Base-by-base conservation (phyloP, 1,139 yeast species). In the Zygoascus sp. region DNA sequence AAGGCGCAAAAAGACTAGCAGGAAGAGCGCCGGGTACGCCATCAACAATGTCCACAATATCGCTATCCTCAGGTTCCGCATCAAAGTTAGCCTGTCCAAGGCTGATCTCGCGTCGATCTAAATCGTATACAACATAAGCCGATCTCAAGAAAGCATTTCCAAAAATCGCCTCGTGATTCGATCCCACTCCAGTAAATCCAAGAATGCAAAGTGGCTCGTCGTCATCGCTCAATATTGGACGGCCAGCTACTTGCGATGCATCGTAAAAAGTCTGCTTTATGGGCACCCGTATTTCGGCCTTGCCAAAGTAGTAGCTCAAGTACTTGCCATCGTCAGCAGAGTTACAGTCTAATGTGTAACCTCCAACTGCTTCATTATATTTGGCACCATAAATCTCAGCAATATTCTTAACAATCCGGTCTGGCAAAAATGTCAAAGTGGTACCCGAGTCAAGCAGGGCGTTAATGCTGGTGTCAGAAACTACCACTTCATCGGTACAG, bases 141-240 rank as follows among this genome's bases (percentile, higher is more conserved):
- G 77, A 72, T 50, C 88, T 74, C 57, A 89, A 68, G 65, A 88
- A 80, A 23, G 81, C 76, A 63, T 85, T 95, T 34, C 96, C 96
- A n/a, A 87, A 62, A 27, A 55, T 54, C 35, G 41, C 41, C 11
- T 20, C 28, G 13, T 36, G 25, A 13, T 36, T 19, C 9, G 27
- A 13, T 16, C 36, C 40, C 28, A 53, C 52, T 5, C 62, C 53
- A 15, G 38, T 43, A 32, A 54, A 50, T 3, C 57, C 58, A n/a
- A 53, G 47, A 19, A 48, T 40, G 44, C 56, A 54, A 32, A 53
- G 45, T 8, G 38, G 45, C 23, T 50, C 42, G 5, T 54, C 57
- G 6, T 38, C 25, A 19, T 49, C 42, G 2, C 32, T 45, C 28
- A 11, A 42, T 44, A 27, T 35, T 45, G 35, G 45, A 9, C 9